phyloP scores from a whole-genome alignment of 495 filamentous ascomycete species.

The Penicillium antarcticum region DNA sequence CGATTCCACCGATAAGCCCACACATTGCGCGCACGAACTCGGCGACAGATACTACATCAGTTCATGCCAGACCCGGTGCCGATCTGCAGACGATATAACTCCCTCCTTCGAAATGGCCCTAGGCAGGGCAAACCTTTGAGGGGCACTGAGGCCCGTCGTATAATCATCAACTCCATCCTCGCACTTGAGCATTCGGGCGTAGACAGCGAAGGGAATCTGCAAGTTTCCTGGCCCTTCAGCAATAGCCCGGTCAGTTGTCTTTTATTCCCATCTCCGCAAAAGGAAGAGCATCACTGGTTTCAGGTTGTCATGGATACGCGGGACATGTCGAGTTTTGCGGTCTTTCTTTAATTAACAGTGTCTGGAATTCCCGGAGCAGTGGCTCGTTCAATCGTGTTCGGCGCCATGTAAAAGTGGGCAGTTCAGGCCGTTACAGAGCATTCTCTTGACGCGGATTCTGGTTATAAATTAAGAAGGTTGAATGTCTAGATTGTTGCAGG shows the following conservation, averaged over 20 bases:
- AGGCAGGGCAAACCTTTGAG: not conserved
- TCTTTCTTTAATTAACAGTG: not conserved
- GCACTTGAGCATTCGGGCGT: conserved; percentile 2
- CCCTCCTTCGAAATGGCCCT: not conserved
- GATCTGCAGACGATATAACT: not conserved
- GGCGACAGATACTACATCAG: not conserved
- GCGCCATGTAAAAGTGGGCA: too few species aligned
- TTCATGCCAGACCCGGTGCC: conserved; percentile 5
- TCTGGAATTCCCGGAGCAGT: not conserved
- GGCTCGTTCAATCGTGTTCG: not conserved
- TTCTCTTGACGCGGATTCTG: not conserved
- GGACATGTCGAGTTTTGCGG: not conserved
- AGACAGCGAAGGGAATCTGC: conserved; percentile 4
- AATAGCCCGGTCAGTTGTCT: not conserved
- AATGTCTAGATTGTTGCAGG: not conserved
- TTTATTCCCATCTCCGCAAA: not conserved
- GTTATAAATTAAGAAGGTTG: too few species aligned
- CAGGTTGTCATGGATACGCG: not conserved
- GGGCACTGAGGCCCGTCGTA: not conserved
- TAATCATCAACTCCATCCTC: conserved; percentile 5
- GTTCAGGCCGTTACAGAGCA: too few species aligned
- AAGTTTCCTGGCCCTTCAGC: conserved; percentile 9
- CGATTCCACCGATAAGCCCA: not conserved
- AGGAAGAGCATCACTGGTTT: not conserved
- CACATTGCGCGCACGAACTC: conserved; percentile 1